Evolutionary conservation across 345 rosid genomes (phyloP).

Genomic region (Salix udensis): DNA sequence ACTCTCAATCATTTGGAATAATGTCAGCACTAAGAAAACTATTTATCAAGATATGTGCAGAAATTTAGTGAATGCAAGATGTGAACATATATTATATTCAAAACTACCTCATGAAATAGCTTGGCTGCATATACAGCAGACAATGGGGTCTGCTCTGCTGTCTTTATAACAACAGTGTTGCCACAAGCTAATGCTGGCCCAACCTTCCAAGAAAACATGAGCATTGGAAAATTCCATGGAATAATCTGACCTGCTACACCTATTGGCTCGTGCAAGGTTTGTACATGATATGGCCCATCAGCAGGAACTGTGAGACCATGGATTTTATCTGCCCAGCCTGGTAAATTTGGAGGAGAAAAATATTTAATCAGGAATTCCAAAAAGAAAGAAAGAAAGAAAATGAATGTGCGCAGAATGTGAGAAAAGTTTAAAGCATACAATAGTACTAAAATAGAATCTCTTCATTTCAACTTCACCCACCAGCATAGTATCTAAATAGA

Average conservation of each 20-base stretch:
- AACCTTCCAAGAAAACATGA: constrained; percentile 86
- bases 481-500: constrained; percentile 80
- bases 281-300: constrained; percentile 73
- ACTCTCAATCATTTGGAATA: not conserved
- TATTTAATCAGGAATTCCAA: not conserved
- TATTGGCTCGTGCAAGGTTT: constrained; percentile 82
- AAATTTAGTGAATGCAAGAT: not conserved
- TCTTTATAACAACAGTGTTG: constrained; percentile 78
- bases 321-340: constrained; percentile 97
- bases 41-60: not conserved
- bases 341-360: not conserved
- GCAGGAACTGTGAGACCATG: constrained; percentile 81
- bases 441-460: not conserved
- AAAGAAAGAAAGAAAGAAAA: no score
- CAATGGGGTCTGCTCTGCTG: constrained; percentile 91
- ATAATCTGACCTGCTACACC: constrained; percentile 96
- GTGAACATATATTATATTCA: constrained; percentile 2
- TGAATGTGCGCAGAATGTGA: not conserved
- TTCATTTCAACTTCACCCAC: constrained; percentile 31
- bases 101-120: constrained; percentile 72
- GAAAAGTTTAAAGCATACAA: not conserved
- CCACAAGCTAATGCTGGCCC: constrained; percentile 94
- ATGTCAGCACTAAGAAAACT: not conserved
- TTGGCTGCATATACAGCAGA: constrained; percentile 60
- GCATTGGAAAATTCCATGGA: constrained; percentile 96